A percentile compares a stretch with the other conserved stretches of the same genome.
Conservation (phyloP, 148 eudicot species). For the Chenopodium album region DNA sequence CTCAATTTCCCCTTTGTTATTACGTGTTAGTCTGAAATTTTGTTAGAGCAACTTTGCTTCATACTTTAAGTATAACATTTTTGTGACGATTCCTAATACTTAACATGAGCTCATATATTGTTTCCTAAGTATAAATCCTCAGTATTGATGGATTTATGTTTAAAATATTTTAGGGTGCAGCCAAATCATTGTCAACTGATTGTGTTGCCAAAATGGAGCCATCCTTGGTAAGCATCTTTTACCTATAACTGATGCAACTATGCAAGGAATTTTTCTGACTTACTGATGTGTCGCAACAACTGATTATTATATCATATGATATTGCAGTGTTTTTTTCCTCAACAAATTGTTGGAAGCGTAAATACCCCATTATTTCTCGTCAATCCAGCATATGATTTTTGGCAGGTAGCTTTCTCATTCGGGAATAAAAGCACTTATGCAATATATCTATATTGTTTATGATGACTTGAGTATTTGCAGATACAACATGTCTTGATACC, state of each 20-base stretch:
- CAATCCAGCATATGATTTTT: slow-evolving; percentile 89
- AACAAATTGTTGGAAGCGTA: slow-evolving; percentile 57
- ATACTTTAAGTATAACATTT: background rate
- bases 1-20: no score
- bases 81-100: background rate
- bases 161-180: slow-evolving; percentile 55
- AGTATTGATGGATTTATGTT: background rate
- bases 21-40: background rate
- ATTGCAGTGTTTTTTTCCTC: slow-evolving; percentile 87
- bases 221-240: slow-evolving; percentile 46
- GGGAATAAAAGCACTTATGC: background rate
- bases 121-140: background rate
- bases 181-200: slow-evolving; percentile 62
- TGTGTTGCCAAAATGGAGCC: slow-evolving; percentile 72
- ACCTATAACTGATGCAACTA: background rate
- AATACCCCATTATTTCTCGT: slow-evolving; percentile 86
- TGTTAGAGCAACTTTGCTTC: background rate
- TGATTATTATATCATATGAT: background rate
- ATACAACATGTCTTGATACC: slow-evolving; percentile 75
- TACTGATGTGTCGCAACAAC: background rate
- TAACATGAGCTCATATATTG: background rate
- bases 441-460: background rate
- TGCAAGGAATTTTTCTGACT: slow-evolving; percentile 8
- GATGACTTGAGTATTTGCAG: slow-evolving; percentile 37
- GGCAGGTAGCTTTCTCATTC: slow-evolving; percentile 63